A percentile compares a stretch with the other conserved stretches of the same genome.
Conservation (phyloP, 129 eudicot genomes). For the Flaveria robusta region DNA sequence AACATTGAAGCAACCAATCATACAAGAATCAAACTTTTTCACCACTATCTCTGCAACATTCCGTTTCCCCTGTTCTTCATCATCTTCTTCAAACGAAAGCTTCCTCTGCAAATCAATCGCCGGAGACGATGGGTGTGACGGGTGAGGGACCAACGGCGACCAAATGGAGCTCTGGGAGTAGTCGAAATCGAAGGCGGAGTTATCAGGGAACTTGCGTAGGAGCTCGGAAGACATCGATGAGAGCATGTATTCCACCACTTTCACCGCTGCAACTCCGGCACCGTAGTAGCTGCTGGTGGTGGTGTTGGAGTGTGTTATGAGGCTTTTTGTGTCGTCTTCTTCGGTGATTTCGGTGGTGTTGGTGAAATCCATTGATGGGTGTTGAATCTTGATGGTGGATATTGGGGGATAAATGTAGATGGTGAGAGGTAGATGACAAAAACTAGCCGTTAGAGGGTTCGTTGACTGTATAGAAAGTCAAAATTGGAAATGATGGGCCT, state of each 20-base stretch:
- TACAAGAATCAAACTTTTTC: slow-evolving; percentile 40
- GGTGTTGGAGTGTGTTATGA: slow-evolving; percentile 12
- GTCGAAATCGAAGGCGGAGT: slow-evolving; percentile 88
- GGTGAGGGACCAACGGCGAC: slow-evolving; percentile 75
- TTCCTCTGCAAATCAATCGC: slow-evolving; percentile 34
- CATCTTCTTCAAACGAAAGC: slow-evolving; percentile 44
- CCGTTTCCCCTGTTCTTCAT: background rate
- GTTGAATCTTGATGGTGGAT: slow-evolving; percentile 5
- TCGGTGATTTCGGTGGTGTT: background rate
- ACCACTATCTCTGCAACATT: background rate
- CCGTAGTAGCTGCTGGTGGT: background rate
- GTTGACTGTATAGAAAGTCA: slow-evolving; percentile 25
- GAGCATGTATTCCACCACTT: slow-evolving; percentile 66
- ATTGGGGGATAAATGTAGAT: slow-evolving; percentile 25
- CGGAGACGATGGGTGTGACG: slow-evolving; percentile 32
- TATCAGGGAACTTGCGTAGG: slow-evolving; percentile 84
- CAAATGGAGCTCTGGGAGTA: slow-evolving; percentile 90
- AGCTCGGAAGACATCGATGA: slow-evolving; percentile 74
- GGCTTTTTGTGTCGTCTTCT: slow-evolving; percentile 22
- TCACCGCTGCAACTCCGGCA: slow-evolving; percentile 27
- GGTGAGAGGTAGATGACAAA: slow-evolving; percentile 39
- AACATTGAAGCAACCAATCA: slow-evolving; percentile 35
- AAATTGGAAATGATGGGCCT: slow-evolving; percentile 15
- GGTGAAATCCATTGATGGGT: slow-evolving; percentile 30
- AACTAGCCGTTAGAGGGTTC: slow-evolving; percentile 51